Conservation (phyloP, 345 rosid genomes). For the Corchorus olitorius region DNA sequence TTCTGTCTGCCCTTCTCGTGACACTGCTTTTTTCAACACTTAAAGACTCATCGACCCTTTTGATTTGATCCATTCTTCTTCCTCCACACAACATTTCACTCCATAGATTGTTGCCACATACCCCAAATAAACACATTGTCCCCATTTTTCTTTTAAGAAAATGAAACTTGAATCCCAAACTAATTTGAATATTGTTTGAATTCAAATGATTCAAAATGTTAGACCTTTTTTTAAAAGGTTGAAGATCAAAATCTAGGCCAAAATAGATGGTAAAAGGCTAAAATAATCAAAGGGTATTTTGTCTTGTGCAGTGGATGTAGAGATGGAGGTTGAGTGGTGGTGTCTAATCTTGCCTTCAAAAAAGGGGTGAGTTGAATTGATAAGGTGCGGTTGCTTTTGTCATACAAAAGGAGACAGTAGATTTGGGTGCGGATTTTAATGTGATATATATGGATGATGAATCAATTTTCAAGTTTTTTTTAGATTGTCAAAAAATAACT, state of each 20-base stretch:
- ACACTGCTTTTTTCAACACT: slow-evolving; percentile 5
- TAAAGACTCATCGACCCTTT: background rate
- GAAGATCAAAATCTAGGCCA: too few relatives aligned
- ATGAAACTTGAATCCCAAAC: too few relatives aligned
- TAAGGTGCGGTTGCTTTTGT: slow-evolving; percentile 23
- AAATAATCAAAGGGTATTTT: background rate
- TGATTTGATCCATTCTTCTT: background rate
- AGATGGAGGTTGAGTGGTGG: background rate
- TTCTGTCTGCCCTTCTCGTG: slow-evolving; percentile 25
- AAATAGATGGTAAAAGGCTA: too few relatives aligned
- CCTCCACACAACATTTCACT: background rate
- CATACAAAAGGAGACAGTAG: slow-evolving; percentile 17
- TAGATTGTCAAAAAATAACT: background rate
- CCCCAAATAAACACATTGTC: background rate
- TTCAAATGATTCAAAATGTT: too few relatives aligned
- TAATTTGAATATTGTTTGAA: too few relatives aligned
- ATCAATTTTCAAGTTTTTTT: background rate
- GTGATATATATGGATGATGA: background rate
- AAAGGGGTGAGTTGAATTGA: slow-evolving; percentile 2
- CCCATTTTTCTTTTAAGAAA: too few relatives aligned
- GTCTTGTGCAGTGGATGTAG: slow-evolving; percentile 7
- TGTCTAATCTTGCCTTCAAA: background rate
- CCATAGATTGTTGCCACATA: background rate
- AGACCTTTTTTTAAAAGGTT: too few relatives aligned
- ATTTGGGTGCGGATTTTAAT: slow-evolving; percentile 8